Evolutionary conservation across 2,329 filamentous ascomycete genomes (phyloP).

Genomic region (Arachnopeziza araneosa): DNA sequence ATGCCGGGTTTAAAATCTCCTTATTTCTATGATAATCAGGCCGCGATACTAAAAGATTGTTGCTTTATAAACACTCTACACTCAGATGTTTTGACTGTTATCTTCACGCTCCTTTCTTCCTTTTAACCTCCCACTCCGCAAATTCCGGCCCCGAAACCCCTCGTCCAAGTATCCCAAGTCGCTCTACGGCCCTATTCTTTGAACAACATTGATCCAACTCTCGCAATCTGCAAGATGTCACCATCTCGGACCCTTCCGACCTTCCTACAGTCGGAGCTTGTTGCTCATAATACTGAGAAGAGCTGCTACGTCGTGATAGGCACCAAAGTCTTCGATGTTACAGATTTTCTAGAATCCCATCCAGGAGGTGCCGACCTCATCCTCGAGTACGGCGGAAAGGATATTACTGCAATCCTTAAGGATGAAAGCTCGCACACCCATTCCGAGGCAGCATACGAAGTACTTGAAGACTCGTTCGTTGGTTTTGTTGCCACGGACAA

Average conservation of each 20-base stretch:
- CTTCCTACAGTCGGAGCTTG: conserved; percentile 74
- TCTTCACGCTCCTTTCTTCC: background rate
- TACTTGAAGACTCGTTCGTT: conserved; percentile 79
- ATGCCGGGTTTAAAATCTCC: background rate
- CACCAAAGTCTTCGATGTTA: conserved; percentile 89
- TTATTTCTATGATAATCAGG: background rate
- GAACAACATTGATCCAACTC: background rate
- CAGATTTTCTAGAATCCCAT: conserved; percentile 83
- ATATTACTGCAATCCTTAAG: conserved; percentile 75
- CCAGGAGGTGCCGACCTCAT: conserved; percentile 87
- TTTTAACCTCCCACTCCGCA: background rate
- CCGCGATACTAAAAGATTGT: background rate
- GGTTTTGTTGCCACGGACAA: conserved; percentile 66
- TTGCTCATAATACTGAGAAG: conserved; percentile 69
- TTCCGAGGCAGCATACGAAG: conserved; percentile 90
- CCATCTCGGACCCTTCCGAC: conserved; percentile 77
- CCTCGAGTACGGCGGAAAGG: conserved; percentile 83
- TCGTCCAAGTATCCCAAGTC: background rate
- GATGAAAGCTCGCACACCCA: conserved; percentile 80
- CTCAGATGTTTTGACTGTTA: background rate
- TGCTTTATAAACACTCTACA: background rate
- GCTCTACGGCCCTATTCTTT: background rate
- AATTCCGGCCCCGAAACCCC: background rate
- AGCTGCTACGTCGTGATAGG: conserved; percentile 94
- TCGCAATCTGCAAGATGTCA: conserved; percentile 46